Evolutionary conservation across 345 rosid genomes (phyloP), one percentile per base, ranked within the genome.

Genomic region (Luvunga scandens): DNA sequence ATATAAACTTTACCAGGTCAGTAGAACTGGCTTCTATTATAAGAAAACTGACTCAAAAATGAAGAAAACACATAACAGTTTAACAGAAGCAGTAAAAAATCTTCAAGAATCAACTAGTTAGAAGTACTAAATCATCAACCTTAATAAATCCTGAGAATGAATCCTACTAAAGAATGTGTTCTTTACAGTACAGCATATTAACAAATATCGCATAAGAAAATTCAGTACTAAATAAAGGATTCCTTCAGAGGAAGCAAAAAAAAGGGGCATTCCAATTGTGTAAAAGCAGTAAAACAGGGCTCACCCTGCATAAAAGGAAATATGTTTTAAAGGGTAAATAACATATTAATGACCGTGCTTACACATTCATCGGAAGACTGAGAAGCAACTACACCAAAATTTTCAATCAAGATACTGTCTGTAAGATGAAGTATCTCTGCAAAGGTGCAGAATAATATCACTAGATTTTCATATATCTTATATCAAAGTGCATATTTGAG

Each of bases 1-100:
- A 25, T 18, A 50, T 30, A 68, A 73, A 64, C 60, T n/a, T 76
- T 24, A 72, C 65, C 64, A 67, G 30, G 16, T 56, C n/a, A 63
- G 31, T 22, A 67, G 39, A 67, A 73, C 30, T 60, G 50, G 48
- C 55, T 16, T 36, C 48, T n/a, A 61, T 48, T 48, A 33, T 9
- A n/a, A 24, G 21, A 39, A n/a, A 53, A 27, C n/a, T n/a, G 3
- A 50, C 30, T n/a, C 7, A 25, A 33, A n/a, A 12, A 24, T 4
- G 16, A 75, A 55, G 25, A 75, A 21, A 75, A 4, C 71, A 50
- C 31, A 12, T 13, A 48, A 2, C 4, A 45, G n/a, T 38, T 28
- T 64, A 42, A 64, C 39, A 13, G 48, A 64, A 75, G 28, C 16
- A 45, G 25, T 21, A 62, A 59, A 75, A 42, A 24, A 42, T 38